These are phyloP conservation scores for Grosmannia clavigera DNA, from an alignment of 2,329 filamentous ascomycete species.

Conservation along the genomic window DNA sequence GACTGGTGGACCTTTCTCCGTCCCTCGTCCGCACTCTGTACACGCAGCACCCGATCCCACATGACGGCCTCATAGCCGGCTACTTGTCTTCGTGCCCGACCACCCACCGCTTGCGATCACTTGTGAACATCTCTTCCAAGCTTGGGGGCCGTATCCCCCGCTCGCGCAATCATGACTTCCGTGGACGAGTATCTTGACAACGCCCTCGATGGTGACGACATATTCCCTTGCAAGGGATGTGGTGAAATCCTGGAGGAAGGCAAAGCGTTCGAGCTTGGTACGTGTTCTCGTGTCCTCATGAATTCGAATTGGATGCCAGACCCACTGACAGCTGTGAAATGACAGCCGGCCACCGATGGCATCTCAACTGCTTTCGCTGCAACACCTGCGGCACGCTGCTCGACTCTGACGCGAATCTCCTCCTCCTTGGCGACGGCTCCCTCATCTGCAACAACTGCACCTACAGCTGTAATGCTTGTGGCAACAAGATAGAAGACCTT, in stretches of 20 bases:
- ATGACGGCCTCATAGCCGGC: conserved; percentile 1
- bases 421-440: conserved; percentile 92
- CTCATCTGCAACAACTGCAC: conserved; percentile 99
- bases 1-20: neutral
- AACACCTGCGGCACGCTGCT: conserved; percentile 91
- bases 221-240: conserved; percentile 85
- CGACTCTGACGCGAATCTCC: conserved; percentile 94
- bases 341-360: conserved; percentile 88
- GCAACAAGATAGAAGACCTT: conserved; percentile 95
- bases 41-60: neutral
- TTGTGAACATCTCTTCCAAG: neutral
- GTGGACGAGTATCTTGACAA: conserved; percentile 52
- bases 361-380: conserved; percentile 97
- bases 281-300: conserved; percentile 16
- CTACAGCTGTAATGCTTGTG: conserved; percentile 94
- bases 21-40: neutral
- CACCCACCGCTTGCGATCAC: neutral
- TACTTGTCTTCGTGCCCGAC: neutral
- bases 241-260: conserved; percentile 97
- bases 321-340: neutral
- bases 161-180: conserved; percentile 27
- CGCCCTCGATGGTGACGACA: conserved; percentile 66
- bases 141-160: conserved; percentile 3
- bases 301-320: neutral
- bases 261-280: conserved; percentile 95